phyloP scores from a whole-genome alignment of 225 moss, liverwort and hornwort genomes.

The Pleurozium schreberi region DNA sequence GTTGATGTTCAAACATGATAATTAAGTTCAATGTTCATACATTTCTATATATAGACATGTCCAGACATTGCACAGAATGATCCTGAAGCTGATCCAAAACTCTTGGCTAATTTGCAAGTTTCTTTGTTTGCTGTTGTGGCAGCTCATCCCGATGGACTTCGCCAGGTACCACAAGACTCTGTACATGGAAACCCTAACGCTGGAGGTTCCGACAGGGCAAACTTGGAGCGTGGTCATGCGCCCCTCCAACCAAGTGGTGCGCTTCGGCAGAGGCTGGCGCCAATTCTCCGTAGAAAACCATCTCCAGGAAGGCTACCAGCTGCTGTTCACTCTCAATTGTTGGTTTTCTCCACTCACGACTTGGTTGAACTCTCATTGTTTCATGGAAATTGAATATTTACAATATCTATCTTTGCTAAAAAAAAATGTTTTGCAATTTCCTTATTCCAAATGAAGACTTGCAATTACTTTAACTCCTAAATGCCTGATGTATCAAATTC shows the following conservation, averaged over 20 bases:
- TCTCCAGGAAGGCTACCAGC: conserved; percentile 1
- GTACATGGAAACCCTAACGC: not conserved
- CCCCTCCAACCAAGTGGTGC: not conserved
- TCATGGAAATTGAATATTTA: too few relatives aligned
- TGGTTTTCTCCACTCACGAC: too few relatives aligned
- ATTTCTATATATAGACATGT: too few relatives aligned
- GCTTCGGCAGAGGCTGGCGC: conserved; percentile 23
- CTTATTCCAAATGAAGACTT: too few relatives aligned
- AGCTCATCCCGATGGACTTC: conserved; percentile 11
- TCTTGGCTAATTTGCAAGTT: too few relatives aligned
- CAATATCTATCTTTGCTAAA: too few relatives aligned
- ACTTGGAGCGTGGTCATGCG: not conserved
- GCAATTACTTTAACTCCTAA: too few relatives aligned
- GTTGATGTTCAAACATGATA: not conserved
- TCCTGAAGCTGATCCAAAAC: too few relatives aligned
- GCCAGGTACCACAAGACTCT: not conserved
- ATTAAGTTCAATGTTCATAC: not conserved
- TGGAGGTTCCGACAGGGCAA: not conserved
- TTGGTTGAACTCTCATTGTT: too few relatives aligned
- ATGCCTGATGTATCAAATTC: too few relatives aligned
- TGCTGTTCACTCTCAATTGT: not conserved
- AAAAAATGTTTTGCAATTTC: too few relatives aligned
- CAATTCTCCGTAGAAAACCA: not conserved
- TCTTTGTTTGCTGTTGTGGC: not conserved
- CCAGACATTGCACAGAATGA: too few relatives aligned